Evolutionary conservation across 2,329 filamentous ascomycete genomes (phyloP).

Genomic region (Nemania bipapillata): DNA sequence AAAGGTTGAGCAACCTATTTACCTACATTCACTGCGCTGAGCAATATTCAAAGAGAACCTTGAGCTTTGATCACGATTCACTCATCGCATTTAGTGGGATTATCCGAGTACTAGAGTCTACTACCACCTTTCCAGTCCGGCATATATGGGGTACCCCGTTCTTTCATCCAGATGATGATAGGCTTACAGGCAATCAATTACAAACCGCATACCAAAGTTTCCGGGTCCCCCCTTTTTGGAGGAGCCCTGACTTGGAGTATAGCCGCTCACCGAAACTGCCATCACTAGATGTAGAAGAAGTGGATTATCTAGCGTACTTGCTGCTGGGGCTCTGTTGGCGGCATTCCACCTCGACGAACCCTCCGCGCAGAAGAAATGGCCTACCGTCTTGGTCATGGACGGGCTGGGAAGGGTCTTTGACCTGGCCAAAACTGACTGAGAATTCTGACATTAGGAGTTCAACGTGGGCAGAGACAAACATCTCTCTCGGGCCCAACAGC

Average conservation of each 20-base stretch:
- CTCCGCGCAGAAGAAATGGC: conserved; percentile 28
- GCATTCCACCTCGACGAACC: conserved; percentile 8
- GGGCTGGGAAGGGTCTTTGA: conserved; percentile 35
- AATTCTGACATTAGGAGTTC: conserved; percentile 17
- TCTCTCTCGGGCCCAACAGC: conserved; percentile 24
- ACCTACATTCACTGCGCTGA: conserved; percentile 33
- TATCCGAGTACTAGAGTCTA: conserved; percentile 29
- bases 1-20: conserved; percentile 18
- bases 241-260: not conserved
- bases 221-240: conserved; percentile 14
- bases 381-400: conserved; percentile 39
- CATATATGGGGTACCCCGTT: conserved; percentile 39
- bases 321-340: conserved; percentile 32
- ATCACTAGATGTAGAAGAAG: not conserved
- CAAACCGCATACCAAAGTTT: conserved; percentile 6
- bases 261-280: not conserved
- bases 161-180: conserved; percentile 31
- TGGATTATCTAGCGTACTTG: conserved; percentile 24
- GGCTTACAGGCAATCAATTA: not conserved
- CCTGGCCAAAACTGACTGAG: conserved; percentile 25
- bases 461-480: conserved; percentile 16
- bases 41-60: conserved; percentile 32
- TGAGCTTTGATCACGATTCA: conserved; percentile 36
- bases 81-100: conserved; percentile 37
- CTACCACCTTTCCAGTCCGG: conserved; percentile 27